phyloP scores from a whole-genome alignment of 768 basidiomycete species.

The Boletus reticuloceps region DNA sequence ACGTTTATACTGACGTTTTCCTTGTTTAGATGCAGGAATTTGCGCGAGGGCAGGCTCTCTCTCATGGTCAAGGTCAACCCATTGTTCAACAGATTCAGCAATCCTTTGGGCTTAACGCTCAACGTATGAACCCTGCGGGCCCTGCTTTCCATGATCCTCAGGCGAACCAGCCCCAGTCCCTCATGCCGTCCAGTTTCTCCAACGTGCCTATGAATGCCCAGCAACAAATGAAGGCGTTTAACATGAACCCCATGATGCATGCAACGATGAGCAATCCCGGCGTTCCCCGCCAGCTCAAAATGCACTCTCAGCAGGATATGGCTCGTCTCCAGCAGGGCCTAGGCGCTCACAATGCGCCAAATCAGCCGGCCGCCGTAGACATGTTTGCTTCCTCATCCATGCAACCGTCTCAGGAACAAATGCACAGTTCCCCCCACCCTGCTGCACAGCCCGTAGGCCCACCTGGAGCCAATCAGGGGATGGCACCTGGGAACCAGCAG shows the following conservation, averaged over 20 bases:
- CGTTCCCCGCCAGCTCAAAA: slow-evolving; percentile 39
- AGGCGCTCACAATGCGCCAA: slow-evolving; percentile 35
- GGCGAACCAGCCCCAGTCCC: slow-evolving; percentile 22
- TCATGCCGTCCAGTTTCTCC: slow-evolving; percentile 39
- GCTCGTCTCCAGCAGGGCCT: slow-evolving; percentile 34
- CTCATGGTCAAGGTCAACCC: slow-evolving; percentile 40
- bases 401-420: slow-evolving; percentile 37
- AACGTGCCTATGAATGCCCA: slow-evolving; percentile 38
- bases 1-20: slow-evolving; percentile 23
- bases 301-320: slow-evolving; percentile 43
- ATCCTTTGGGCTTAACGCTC: slow-evolving; percentile 36
- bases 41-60: slow-evolving; percentile 39
- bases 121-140: slow-evolving; percentile 38
- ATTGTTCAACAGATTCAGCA: slow-evolving; percentile 42
- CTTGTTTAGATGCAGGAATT: slow-evolving; percentile 44
- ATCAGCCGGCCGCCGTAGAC: slow-evolving; percentile 40
- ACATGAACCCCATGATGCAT: slow-evolving; percentile 39
- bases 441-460: slow-evolving; percentile 20
- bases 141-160: slow-evolving; percentile 39
- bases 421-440: slow-evolving; percentile 51
- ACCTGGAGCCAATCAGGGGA: slow-evolving; percentile 21
- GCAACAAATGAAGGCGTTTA: slow-evolving; percentile 32
- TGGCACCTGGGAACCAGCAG: slow-evolving; percentile 18
- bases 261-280: slow-evolving; percentile 29
- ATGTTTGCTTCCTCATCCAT: slow-evolving; percentile 50